A percentile compares a stretch with the other conserved stretches of the same genome.
Conservation (phyloP, 768 basidiomycete species). For the Nidularia sp. region DNA sequence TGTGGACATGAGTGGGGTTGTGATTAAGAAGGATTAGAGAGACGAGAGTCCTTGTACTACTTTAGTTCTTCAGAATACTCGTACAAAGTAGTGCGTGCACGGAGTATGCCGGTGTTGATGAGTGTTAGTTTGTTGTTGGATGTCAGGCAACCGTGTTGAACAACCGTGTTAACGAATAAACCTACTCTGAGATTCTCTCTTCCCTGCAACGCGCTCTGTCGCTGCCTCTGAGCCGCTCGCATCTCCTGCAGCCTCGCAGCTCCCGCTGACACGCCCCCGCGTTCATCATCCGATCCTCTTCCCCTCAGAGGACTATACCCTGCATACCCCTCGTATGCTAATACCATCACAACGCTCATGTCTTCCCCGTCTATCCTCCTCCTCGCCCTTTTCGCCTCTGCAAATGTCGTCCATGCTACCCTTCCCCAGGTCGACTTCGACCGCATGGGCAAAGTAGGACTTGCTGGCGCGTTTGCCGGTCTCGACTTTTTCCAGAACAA, state of each 20-base stretch:
- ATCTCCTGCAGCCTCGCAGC: too few relatives aligned
- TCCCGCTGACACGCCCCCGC: too few relatives aligned
- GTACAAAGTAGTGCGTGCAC: too few relatives aligned
- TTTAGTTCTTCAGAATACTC: too few relatives aligned
- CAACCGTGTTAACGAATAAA: too few relatives aligned
- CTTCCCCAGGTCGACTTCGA: constrained; percentile 41
- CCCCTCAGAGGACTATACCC: constrained; percentile 1
- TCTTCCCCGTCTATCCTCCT: constrained; percentile 18
- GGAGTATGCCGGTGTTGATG: too few relatives aligned
- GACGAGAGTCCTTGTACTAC: not conserved
- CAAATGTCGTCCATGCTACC: constrained; percentile 26
- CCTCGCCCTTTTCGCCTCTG: constrained; percentile 13
- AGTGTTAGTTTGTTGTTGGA: too few relatives aligned
- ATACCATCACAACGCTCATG: constrained; percentile 8
- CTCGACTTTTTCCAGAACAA: constrained; percentile 71
- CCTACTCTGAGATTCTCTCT: too few relatives aligned
- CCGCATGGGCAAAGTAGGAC: constrained; percentile 88
- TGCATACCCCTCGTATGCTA: not conserved
- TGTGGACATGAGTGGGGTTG: constrained; percentile 26
- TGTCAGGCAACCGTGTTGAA: too few relatives aligned
- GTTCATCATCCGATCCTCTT: too few relatives aligned
- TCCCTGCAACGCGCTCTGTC: too few relatives aligned
- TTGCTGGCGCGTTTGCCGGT: constrained; percentile 87
- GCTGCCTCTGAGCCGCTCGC: too few relatives aligned
- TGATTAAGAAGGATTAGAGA: constrained; percentile 25